These are phyloP conservation scores for Colletotrichum brevisporum DNA, from an alignment of 2,329 filamentous ascomycete genomes.

Conservation along the genomic window DNA sequence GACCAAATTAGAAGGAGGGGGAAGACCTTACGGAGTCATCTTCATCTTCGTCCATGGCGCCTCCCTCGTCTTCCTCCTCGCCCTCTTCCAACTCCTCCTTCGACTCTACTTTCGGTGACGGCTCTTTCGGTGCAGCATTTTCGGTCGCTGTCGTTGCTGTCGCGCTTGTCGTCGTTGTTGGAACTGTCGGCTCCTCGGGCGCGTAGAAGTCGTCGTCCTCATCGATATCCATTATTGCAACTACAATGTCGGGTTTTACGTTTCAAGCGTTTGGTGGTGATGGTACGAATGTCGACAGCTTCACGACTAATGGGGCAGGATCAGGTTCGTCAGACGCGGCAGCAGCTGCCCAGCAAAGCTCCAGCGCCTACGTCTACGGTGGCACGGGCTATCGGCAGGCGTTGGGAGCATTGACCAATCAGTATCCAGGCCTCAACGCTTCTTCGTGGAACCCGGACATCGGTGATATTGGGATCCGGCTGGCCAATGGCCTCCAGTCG, in stretches of 20 bases:
- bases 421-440: background rate
- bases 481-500: conserved; percentile 26
- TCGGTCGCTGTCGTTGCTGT: conserved; percentile 15
- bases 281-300: background rate
- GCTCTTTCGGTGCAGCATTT: conserved; percentile 24
- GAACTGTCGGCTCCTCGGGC: conserved; percentile 66
- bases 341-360: conserved; percentile 14
- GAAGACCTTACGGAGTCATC: conserved; percentile 63
- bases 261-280: background rate
- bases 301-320: background rate
- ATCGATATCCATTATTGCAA: conserved; percentile 72
- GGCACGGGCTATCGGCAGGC: conserved; percentile 1
- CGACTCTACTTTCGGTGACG: conserved; percentile 38
- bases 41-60: conserved; percentile 73
- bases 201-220: conserved; percentile 79
- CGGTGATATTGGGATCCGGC: conserved; percentile 6
- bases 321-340: background rate
- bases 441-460: background rate
- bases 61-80: conserved; percentile 74
- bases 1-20: background rate
- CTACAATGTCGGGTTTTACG: background rate
- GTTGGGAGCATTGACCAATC: conserved; percentile 11
- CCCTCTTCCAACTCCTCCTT: conserved; percentile 74
- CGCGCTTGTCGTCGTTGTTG: conserved; percentile 42
- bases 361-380: conserved; percentile 11